Conservation (phyloP, 2,329 filamentous ascomycete species). For the Talaromyces sp. region DNA sequence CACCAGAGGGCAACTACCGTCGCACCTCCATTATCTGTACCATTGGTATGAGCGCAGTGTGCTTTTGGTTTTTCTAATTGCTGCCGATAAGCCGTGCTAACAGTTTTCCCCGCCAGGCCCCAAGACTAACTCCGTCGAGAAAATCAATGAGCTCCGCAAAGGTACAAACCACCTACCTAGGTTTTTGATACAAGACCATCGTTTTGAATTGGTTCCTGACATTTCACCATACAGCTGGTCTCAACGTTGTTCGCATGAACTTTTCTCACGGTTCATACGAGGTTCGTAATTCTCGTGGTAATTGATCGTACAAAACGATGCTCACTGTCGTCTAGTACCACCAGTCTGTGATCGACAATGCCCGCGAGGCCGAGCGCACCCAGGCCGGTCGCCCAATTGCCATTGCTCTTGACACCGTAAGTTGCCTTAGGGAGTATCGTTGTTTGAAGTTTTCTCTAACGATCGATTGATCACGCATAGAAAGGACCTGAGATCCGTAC, state of each 20-base stretch:
- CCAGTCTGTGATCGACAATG: constrained; percentile 96
- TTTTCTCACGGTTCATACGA: constrained; percentile 92
- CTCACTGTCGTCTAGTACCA: constrained; percentile 63
- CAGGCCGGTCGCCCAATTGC: constrained; percentile 83
- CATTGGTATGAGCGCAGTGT: constrained; percentile 60
- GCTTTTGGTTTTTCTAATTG: constrained; percentile 5
- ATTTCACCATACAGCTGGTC: constrained; percentile 57
- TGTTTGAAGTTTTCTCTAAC: constrained; percentile 11
- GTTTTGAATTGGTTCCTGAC: background rate
- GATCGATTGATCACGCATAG: constrained; percentile 30
- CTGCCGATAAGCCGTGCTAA: constrained; percentile 22
- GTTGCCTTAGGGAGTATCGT: constrained; percentile 34
- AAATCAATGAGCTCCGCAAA: constrained; percentile 88
- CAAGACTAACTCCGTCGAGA: constrained; percentile 97
- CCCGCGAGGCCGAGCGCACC: constrained; percentile 76
- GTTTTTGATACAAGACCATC: background rate
- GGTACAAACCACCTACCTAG: constrained; percentile 34
- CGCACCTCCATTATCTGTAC: constrained; percentile 98
- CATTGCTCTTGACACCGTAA: constrained; percentile 82
- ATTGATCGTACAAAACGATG: background rate
- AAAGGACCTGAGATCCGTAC: constrained; percentile 87
- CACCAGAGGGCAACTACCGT: constrained; percentile 84
- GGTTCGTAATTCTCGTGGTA: constrained; percentile 34
- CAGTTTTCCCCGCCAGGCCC: constrained; percentile 56
- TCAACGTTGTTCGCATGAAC: constrained; percentile 99